Evolutionary conservation across 495 filamentous ascomycete species (phyloP), one percentile per base, ranked within the genome.

Genomic region (Penicillium pulvis): DNA sequence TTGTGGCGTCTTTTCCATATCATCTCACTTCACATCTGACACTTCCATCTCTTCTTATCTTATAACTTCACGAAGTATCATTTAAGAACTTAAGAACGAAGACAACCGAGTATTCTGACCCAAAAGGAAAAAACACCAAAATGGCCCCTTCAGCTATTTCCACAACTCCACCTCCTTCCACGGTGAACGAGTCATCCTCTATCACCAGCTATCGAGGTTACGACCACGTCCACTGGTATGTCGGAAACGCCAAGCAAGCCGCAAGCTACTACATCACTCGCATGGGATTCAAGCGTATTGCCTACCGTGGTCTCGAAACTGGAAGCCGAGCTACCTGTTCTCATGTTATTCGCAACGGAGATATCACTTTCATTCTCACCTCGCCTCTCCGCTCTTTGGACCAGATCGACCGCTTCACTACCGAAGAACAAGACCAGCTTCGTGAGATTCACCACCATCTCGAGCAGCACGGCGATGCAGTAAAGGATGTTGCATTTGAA

Each of bases 221-320:
- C 66, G 88, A 94, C 76, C 89, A 95, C 68, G 80, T 95, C 47
- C 88, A 89, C 65, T 97, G 92, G 92, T 97, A 90, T 71, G 93
- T 97, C 6, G 91, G 91, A 64, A 97, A 97, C 73, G 93, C 93
- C 64, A 96, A 96, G 75, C 92, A 96, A 81, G 90, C 90, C 0
- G 91, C 91, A 43, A 81, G 85, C 50, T 96, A 87, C 79, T 96
- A 94, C 76, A 87, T 87, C 69, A 87, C 87, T 10, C 87, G 88
- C 59, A 87, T 95, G 78, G 91, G 91, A 42, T 95, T 96, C 80
- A 76, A 80, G 56, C 85, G 83, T 1, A 70, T 96, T 50, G 93
- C 93, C 56, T 96, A 94, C 71, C 81, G 81, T 14, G 92, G 92
- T 4, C 86, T 97, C 19, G 92, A 96, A 70, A 97, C 93, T 0